Evolutionary conservation across 345 rosid species (phyloP), one percentile per base, ranked within the genome.

Genomic region (Linum tenue): DNA sequence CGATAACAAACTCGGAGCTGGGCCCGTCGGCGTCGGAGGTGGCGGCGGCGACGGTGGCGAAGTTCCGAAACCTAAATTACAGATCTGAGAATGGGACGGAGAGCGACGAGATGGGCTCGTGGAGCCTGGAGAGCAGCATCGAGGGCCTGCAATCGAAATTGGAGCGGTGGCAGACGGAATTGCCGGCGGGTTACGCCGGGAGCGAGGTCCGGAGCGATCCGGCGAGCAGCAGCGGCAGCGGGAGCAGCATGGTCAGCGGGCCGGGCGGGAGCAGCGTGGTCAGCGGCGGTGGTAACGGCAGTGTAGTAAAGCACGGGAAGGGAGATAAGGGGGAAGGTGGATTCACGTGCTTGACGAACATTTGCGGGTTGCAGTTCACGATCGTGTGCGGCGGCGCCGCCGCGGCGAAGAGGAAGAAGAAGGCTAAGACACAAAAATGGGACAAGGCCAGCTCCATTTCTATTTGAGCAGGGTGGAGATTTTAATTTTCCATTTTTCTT

Each of bases 21-120:
- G 99, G 97, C 7, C 97, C 97, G 0, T 90, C 97, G 0, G 83
- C 96, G 0, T 94, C 97, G 1, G 99, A 88, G 73, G 90, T 94
- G 67, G 96, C 91, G 5, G 83, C 85, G 3, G 81, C 64, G 0
- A 61, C 86, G 71, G 83, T 84, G 15, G 76, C 53, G 7, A 85
- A 61, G 50, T 83, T 57, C 5, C 60, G 37, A 8, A 12, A 79
- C 63, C 69, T 67, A 72, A 16, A 75, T 4, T 12, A 15, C 6
- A 64, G 59, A 53, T 70, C 63, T 0, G 41, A 43, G 4, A 79
- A 69, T 50, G 96, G 84, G 5, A 65, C 67, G 0, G 97, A 84
- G 73, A 84, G 91, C 36, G 81, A 89, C 0, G 65, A 75, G 5
- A 56, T 75, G 7, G 81, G 76, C 16, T 86, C 69, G 0, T 81